Percentiles rank a stretch among this genome's conserved stretches.
These are phyloP conservation scores for Pseudogymnoascus sp. DNA, from an alignment of 2,329 filamentous ascomycete species.

Conservation along the genomic window DNA sequence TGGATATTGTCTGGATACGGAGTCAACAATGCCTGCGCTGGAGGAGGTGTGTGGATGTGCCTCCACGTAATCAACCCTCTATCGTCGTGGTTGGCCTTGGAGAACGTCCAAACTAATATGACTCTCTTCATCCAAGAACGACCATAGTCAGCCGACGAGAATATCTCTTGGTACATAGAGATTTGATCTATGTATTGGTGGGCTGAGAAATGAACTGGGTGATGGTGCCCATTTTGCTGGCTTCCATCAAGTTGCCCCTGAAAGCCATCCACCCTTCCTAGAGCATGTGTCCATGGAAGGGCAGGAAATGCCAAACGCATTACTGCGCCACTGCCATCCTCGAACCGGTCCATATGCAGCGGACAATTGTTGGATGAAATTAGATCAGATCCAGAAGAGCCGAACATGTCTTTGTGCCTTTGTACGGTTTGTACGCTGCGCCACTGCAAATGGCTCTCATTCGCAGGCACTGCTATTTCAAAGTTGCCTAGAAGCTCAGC, in stretches of 20 bases:
- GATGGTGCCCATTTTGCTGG: slow-evolving; percentile 38
- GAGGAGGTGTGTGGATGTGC: slow-evolving; percentile 38
- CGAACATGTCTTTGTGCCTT: slow-evolving; percentile 48
- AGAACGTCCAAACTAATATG: slow-evolving; percentile 58
- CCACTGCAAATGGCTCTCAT: slow-evolving; percentile 43
- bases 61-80: slow-evolving; percentile 51
- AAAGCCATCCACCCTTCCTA: slow-evolving; percentile 22
- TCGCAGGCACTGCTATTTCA: slow-evolving; percentile 49
- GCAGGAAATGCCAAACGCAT: slow-evolving; percentile 26
- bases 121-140: slow-evolving; percentile 47
- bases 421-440: slow-evolving; percentile 52
- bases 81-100: slow-evolving; percentile 42
- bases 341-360: slow-evolving; percentile 10
- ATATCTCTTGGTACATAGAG: slow-evolving; percentile 61
- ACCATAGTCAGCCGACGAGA: slow-evolving; percentile 43
- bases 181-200: slow-evolving; percentile 53
- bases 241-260: slow-evolving; percentile 31
- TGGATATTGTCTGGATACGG: slow-evolving; percentile 18
- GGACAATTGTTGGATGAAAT: slow-evolving; percentile 14
- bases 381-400: slow-evolving; percentile 33
- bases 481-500: slow-evolving; percentile 53
- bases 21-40: slow-evolving; percentile 23
- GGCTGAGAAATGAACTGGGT: slow-evolving; percentile 32
- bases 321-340: slow-evolving; percentile 19
- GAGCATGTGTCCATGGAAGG: slow-evolving; percentile 25